These are phyloP conservation scores for Adansonia rubrostipa DNA, from an alignment of 441 rosid species.

Conservation along the genomic window DNA sequence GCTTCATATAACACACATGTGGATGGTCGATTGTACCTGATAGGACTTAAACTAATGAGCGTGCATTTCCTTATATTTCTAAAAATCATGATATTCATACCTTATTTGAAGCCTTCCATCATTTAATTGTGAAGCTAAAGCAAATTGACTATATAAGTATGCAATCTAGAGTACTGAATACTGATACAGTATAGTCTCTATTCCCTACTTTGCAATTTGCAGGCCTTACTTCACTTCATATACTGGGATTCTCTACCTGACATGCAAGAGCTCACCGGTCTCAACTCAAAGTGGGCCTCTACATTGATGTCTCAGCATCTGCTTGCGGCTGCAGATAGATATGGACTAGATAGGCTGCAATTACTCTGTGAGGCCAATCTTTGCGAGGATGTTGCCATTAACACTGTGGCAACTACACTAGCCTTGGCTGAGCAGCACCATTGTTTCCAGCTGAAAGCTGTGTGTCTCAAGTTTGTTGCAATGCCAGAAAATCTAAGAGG, in stretches of 20 bases:
- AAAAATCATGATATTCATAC: not conserved
- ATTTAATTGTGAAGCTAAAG: not conserved
- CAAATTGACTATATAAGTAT: not conserved
- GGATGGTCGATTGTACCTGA: not conserved
- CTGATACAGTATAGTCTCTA: constrained; percentile 17
- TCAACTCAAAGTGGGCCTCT: constrained; percentile 75
- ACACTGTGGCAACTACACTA: constrained; percentile 85
- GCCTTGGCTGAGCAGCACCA: constrained; percentile 95
- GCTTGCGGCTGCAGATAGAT: constrained; percentile 92
- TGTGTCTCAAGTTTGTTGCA: constrained; percentile 83
- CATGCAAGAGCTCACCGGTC: constrained; percentile 74
- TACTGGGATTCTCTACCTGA: constrained; percentile 88
- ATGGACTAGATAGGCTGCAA: constrained; percentile 81
- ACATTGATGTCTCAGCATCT: constrained; percentile 89
- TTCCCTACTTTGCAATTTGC: constrained; percentile 31
- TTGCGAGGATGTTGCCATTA: constrained; percentile 76
- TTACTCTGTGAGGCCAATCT: constrained; percentile 73
- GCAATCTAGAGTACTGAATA: not conserved
- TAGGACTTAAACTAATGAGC: too few relatives aligned
- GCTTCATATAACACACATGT: not conserved
- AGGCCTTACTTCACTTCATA: constrained; percentile 85
- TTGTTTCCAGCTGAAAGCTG: constrained; percentile 76
- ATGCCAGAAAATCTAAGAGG: constrained; percentile 74
- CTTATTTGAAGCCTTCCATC: not conserved
- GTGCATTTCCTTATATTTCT: not conserved